Percentiles rank a stretch among this genome's conserved stretches.
Conservation (phyloP, 768 basidiomycete genomes). For the Pleurotus salmoneostramineus region DNA sequence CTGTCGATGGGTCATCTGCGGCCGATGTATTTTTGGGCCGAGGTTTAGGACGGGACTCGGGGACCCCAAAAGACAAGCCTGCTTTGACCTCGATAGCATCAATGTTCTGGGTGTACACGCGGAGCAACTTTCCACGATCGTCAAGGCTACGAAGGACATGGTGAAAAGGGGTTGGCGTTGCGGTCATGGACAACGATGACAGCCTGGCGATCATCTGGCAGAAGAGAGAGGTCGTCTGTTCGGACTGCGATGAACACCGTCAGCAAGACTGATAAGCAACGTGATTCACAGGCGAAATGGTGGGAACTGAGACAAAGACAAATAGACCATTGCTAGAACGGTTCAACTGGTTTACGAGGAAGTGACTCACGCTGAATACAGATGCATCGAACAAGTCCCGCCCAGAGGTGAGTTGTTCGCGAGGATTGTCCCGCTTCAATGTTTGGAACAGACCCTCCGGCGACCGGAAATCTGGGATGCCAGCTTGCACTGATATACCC, state of each 20-base stretch:
- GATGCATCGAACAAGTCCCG: conserved; percentile 91
- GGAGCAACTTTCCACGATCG: conserved; percentile 67
- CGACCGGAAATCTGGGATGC: conserved; percentile 89
- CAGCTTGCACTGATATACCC: conserved; percentile 83
- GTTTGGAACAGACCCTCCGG: conserved; percentile 75
- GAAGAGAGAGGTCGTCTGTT: conserved; percentile 70
- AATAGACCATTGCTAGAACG: too few relatives aligned
- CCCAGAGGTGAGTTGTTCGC: conserved; percentile 65
- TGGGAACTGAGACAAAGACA: neutral
- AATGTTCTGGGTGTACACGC: conserved; percentile 94
- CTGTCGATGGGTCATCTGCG: conserved; percentile 2
- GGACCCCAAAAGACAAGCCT: conserved; percentile 86
- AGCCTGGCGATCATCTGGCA: conserved; percentile 89
- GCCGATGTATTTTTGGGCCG: conserved; percentile 40
- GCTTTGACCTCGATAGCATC: conserved; percentile 84
- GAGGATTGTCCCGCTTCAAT: conserved; percentile 74
- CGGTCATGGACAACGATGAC: conserved; percentile 65
- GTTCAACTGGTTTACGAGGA: neutral
- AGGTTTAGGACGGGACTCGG: conserved; percentile 56
- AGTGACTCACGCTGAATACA: conserved; percentile 70
- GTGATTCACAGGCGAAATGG: neutral
- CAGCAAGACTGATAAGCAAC: conserved; percentile 7
- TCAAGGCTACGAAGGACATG: conserved; percentile 70
- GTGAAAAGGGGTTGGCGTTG: conserved; percentile 82
- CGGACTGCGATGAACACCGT: conserved; percentile 43